A percentile compares a stretch with the other conserved stretches of the same genome.
Evolutionary conservation across 352 stramenopile genomes (phyloP).

Genomic region (Phytophthora capsici): DNA sequence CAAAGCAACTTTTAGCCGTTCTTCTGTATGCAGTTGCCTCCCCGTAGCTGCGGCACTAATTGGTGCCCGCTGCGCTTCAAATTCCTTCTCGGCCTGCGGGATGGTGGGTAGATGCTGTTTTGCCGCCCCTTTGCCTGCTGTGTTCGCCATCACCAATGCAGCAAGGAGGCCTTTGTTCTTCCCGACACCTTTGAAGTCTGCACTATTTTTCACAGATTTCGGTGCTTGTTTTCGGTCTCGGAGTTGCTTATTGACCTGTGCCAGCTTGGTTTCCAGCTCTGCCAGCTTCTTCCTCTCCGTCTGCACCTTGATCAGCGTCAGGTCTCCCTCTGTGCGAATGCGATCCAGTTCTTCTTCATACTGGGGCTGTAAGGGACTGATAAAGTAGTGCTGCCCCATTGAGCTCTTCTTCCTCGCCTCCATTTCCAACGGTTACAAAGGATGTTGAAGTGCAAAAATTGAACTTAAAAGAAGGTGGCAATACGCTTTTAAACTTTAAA

Average conservation of each 20-base stretch:
- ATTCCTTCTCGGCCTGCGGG: conserved; percentile 11
- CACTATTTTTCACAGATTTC: conserved; percentile 25
- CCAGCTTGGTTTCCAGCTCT: conserved; percentile 85
- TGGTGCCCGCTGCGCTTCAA: background rate
- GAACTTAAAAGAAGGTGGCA: too few relatives aligned
- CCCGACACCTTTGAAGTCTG: background rate
- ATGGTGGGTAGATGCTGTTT: conserved; percentile 15
- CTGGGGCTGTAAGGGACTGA: conserved; percentile 26
- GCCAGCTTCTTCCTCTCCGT: conserved; percentile 91
- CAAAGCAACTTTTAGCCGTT: conserved; percentile 58
- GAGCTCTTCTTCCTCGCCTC: conserved; percentile 17
- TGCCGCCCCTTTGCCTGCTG: conserved; percentile 7
- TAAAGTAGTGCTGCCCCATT: conserved; percentile 7
- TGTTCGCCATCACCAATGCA: conserved; percentile 2
- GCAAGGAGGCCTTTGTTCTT: background rate
- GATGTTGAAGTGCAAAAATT: background rate
- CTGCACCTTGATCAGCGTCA: conserved; percentile 67
- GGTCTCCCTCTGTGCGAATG: conserved; percentile 72
- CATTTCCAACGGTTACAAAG: conserved; percentile 1
- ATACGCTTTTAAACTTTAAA: too few relatives aligned
- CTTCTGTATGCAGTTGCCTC: conserved; percentile 80
- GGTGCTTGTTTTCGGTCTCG: conserved; percentile 84
- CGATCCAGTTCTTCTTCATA: conserved; percentile 90
- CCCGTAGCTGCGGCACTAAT: conserved; percentile 10
- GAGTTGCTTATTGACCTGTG: conserved; percentile 84